A percentile compares a stretch with the other conserved stretches of the same genome.
These are phyloP conservation scores for Paecilomyces formosus DNA, from an alignment of 2,329 filamentous ascomycete species.

Conservation along the genomic window DNA sequence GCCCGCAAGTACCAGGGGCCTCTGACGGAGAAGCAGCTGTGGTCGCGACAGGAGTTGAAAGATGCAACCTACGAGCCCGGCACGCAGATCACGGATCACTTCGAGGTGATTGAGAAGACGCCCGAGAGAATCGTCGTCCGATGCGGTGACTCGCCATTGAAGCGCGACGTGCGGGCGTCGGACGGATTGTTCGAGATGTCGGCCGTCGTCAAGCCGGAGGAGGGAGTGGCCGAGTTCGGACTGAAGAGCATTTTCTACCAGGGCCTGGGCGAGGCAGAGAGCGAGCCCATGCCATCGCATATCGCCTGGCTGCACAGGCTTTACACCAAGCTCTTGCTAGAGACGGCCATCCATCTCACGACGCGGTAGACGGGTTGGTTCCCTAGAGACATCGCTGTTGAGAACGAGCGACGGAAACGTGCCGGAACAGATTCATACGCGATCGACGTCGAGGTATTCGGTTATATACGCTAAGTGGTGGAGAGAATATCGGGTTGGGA, in stretches of 20 bases:
- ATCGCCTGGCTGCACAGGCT: constrained; percentile 47
- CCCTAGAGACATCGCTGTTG: too few species aligned
- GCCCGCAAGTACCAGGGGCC: constrained; percentile 52
- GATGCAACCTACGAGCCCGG: constrained; percentile 32
- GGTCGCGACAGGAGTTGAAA: constrained; percentile 32
- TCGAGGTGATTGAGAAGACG: constrained; percentile 62
- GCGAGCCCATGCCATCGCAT: constrained; percentile 38
- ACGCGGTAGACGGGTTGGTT: too few species aligned
- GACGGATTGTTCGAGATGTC: constrained; percentile 63
- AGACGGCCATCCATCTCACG: constrained; percentile 33
- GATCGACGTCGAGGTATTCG: too few species aligned
- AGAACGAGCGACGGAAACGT: too few species aligned
- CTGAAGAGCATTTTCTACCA: constrained; percentile 60
- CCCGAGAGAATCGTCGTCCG: constrained; percentile 54
- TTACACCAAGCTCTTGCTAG: constrained; percentile 52
- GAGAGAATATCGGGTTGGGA: too few species aligned
- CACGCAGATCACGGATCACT: constrained; percentile 62
- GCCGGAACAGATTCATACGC: too few species aligned
- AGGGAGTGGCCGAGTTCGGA: constrained; percentile 54
- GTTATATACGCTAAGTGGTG: too few species aligned
- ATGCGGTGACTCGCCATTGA: constrained; percentile 58
- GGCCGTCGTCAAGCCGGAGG: constrained; percentile 52
- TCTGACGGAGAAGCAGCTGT: constrained; percentile 54
- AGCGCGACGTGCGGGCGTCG: constrained; percentile 47
- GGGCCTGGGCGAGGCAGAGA: constrained; percentile 38